Base-by-base conservation (phyloP, 2,329 filamentous ascomycete species). In the Fusarium concolor region DNA sequence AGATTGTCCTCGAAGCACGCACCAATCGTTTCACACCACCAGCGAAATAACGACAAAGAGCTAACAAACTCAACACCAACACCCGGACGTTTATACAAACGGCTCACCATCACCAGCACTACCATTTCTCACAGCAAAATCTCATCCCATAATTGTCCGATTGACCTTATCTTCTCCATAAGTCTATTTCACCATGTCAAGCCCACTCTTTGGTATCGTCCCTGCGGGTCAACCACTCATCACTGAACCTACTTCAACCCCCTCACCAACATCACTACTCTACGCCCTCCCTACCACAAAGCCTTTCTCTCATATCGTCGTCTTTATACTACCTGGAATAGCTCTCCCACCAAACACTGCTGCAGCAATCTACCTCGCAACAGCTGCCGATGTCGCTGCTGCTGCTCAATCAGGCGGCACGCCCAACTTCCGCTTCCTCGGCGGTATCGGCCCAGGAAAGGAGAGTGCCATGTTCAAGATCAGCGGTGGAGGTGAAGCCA, bases 401-500 rank as follows among this genome's bases (percentile, higher is more conserved):
- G 78, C 79, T 2, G 77, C 79, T 15, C 67, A 78, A 4, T 77
- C 80, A 6, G 83, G 82, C 35, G 79, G 79, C 39, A 73, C 77
- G 5, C 82, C 86, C 2, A 87, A 90, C 45, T 97, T 97, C 81
- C 89, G 86, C 62, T 93, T 99, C 73, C 88, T 98, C 6, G 96
- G 96, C 66, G 96, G 90, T 47, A 90, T 99, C 56, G 94, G 92
- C 2, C 90, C 92, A 35, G 93, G 94, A 57, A 97, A 97, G 76
- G 94, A 96, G 72, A 95, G 91, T 70, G 93, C 94, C 35, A 92
- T 98, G 58, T 97, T 98, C 84, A 94, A 92, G 77, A 83, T 97
- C 68, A 70, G 56, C n/a, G 85, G 83, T 47, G 71, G 73, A 18
- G 68, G 65, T 17, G 61, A 78, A 58, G 24, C 75, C 71, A 28